Evolutionary conservation across 2,329 filamentous ascomycete genomes (phyloP).

Genomic region (Exophiala xenobiotica): DNA sequence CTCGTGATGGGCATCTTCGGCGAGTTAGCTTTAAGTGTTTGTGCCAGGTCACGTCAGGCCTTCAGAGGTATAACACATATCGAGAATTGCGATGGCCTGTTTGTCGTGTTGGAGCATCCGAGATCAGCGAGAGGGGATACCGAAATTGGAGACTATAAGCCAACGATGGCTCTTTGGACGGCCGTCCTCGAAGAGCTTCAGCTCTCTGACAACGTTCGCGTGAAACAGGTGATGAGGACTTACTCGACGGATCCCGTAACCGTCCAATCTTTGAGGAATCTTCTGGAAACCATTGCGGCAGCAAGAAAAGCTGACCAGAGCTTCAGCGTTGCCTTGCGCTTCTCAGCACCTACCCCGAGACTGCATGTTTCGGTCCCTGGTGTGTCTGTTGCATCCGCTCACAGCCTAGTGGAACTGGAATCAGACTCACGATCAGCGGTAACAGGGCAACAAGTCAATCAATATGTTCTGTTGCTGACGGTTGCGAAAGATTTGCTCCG

Average conservation of each 20-base stretch:
- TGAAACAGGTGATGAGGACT: not conserved
- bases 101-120: constrained; percentile 4
- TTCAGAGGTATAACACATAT: not conserved
- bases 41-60: not conserved
- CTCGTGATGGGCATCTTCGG: not conserved
- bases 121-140: not conserved
- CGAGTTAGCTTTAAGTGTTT: not conserved
- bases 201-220: not conserved
- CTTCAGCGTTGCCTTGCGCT: not conserved
- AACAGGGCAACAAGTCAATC: not conserved
- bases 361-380: not conserved
- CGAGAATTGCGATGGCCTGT: not conserved
- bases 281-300: not conserved
- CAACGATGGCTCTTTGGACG: not conserved
- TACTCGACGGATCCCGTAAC: not conserved
- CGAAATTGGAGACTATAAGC: not conserved
- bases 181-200: not conserved
- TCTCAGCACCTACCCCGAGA: not conserved
- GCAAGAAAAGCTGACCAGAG: not conserved
- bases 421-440: not conserved
- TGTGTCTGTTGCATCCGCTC: not conserved
- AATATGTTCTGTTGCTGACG: not conserved
- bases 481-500: not conserved
- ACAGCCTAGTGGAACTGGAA: not conserved
- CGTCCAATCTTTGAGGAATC: not conserved